Percentiles rank a stretch among this genome's conserved stretches.
phyloP scores from a whole-genome alignment of 2,329 filamentous ascomycete species.

The Pleomassaria siparia region DNA sequence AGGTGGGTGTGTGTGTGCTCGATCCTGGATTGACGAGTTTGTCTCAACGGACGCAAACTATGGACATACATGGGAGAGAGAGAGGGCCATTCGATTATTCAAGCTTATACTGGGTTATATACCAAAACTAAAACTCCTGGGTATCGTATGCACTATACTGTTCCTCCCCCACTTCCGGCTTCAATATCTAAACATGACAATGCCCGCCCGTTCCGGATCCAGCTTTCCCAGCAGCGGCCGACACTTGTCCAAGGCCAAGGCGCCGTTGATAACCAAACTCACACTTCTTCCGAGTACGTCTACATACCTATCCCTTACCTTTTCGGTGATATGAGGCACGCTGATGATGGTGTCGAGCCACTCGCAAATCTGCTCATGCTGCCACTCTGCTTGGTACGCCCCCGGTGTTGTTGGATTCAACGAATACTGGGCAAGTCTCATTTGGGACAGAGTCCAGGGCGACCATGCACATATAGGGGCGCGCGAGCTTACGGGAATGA shows the following conservation, averaged over 20 bases:
- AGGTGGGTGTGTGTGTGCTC: too few relatives aligned
- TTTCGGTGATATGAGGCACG: constrained; percentile 23
- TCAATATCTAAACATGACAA: constrained; percentile 44
- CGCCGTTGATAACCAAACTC: constrained; percentile 43
- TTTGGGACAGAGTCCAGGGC: constrained; percentile 38
- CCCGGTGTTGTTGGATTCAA: constrained; percentile 10
- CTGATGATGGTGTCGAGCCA: constrained; percentile 35
- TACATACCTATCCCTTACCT: constrained; percentile 30
- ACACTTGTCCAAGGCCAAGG: constrained; percentile 31
- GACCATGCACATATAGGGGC: constrained; percentile 38
- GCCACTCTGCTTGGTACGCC: constrained; percentile 25
- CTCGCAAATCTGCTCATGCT: constrained; percentile 41
- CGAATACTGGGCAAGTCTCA: constrained; percentile 17
- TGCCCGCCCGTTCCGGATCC: constrained; percentile 40
- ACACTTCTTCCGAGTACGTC: constrained; percentile 35
- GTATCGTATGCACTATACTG: background rate
- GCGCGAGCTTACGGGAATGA: constrained; percentile 33
- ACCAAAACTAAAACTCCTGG: background rate
- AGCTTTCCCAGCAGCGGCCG: constrained; percentile 31
- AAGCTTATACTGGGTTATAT: too few relatives aligned
- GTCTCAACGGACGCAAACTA: too few relatives aligned
- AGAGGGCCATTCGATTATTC: too few relatives aligned
- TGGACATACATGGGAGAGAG: too few relatives aligned
- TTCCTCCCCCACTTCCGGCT: background rate
- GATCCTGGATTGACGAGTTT: too few relatives aligned